Base-by-base conservation (phyloP, 2,329 filamentous ascomycete genomes). In the Aspergillus pseudoterreus region DNA sequence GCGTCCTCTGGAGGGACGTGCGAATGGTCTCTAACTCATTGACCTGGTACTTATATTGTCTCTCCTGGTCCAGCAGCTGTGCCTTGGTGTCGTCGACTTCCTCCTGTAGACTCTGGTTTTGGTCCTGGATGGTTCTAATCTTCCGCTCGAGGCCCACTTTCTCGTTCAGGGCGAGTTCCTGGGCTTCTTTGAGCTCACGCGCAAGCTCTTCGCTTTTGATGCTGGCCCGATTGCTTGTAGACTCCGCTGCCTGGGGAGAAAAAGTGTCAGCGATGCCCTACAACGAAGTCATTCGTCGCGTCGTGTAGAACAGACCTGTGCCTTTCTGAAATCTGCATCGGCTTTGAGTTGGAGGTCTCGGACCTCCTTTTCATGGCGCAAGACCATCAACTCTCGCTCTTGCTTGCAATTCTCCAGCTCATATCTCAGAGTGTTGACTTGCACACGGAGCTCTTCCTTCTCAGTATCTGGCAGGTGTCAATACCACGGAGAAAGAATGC, bases 351-450 rank as follows among this genome's bases (percentile, higher is more conserved):
- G 85, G 1, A 86, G 80, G 50, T 95, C 90, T 55, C 92, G 84
- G 19, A 96, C 71, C 63, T 96, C 92, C 62, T 89, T 88, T 58
- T 90, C 87, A 61, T 94, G 88, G 55, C 90, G 85, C 14, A 96
- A 78, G 9, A 84, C 80, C 44, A 85, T 78, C 62, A 96, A 82
- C 52, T 95, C 90, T 61, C 88, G 86, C 65, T 97, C 92, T 61
- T 96, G 90, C 63, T 92, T 92, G 48, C 89, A 76, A 15, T 88
- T 92, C 63, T 91, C 88, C 58, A 96, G 80, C 52, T 92, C 90
- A 73, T 96, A 99, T 55, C 86, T 86, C 46, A 96, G 76, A 0
- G 90, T 89, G 55, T 92, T 94, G 39, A 97, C 78, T 71, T 96
- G 90, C 2, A 92, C 90, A 65, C 92, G 92, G 22, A 97, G 79